Evolutionary conservation across 345 rosid species (phyloP).

Genomic region (Populus deltoides): DNA sequence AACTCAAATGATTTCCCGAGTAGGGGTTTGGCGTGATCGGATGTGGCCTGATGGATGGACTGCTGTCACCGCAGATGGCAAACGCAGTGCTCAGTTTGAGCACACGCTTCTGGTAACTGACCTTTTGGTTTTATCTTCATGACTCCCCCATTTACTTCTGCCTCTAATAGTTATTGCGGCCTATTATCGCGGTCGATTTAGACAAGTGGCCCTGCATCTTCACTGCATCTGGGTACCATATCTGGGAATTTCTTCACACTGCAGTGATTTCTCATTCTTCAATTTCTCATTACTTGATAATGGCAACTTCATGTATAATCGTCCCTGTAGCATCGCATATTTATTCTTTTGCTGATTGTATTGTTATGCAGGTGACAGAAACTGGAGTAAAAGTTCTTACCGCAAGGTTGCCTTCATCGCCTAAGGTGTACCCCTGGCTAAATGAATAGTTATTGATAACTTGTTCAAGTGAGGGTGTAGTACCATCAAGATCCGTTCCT

Average conservation of each 20-base stretch:
- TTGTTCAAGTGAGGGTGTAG: neutral
- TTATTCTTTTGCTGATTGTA: neutral
- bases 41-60: constrained; percentile 99
- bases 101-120: constrained; percentile 79
- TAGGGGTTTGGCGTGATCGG: constrained; percentile 83
- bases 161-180: neutral
- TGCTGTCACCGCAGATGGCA: constrained; percentile 89
- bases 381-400: constrained; percentile 93
- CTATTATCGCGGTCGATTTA: neutral
- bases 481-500: too few species aligned
- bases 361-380: constrained; percentile 66
- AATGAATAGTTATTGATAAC: constrained; percentile 17
- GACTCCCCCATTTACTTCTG: neutral
- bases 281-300: too few species aligned
- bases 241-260: too few species aligned
- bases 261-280: too few species aligned
- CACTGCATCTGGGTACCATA: too few species aligned
- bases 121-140: neutral
- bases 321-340: neutral
- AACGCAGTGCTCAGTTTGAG: constrained; percentile 97
- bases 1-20: neutral
- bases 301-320: too few species aligned
- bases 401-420: constrained; percentile 78
- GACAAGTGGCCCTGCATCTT: neutral
- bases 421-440: constrained; percentile 73